Conservation (phyloP, 345 rosid genomes). For the Firmiana major region DNA sequence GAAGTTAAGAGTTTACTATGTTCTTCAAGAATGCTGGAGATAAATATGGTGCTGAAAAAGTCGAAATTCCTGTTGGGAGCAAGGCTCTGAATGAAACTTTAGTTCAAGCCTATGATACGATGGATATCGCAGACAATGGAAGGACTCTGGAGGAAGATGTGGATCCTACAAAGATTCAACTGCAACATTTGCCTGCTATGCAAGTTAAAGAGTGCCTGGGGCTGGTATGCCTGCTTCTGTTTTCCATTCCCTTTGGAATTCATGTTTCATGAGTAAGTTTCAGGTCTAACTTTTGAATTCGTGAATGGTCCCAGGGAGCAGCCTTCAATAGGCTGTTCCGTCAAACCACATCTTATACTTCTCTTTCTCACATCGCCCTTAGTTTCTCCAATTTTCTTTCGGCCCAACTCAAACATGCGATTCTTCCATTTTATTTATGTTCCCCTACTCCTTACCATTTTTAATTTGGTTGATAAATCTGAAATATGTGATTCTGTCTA, state of each 20-base stretch:
- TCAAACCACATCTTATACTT: background rate
- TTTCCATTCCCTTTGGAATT: background rate
- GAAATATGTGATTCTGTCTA: background rate
- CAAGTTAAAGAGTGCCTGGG: too few species aligned
- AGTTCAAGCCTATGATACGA: background rate
- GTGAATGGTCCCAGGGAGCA: slow-evolving; percentile 13
- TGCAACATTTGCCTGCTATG: background rate
- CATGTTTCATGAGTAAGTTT: background rate
- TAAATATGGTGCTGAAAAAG: background rate
- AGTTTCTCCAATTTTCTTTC: background rate
- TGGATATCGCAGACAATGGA: slow-evolving; percentile 12
- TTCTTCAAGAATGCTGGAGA: background rate
- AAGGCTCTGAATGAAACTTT: background rate
- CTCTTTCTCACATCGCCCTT: too few species aligned
- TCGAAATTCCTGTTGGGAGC: slow-evolving; percentile 16
- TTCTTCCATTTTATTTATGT: background rate
- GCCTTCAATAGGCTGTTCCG: background rate
- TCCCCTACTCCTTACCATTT: background rate
- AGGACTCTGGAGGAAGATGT: slow-evolving; percentile 35
- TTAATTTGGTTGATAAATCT: background rate
- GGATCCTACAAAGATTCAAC: slow-evolving; percentile 23
- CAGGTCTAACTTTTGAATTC: slow-evolving; percentile 3
- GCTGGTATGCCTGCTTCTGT: background rate
- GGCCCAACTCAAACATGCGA: background rate
- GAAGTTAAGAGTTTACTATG: background rate